A percentile compares a stretch with the other conserved stretches of the same genome.
Conservation (phyloP, 148 eudicot genomes). For the Rhododendron mucronatum region DNA sequence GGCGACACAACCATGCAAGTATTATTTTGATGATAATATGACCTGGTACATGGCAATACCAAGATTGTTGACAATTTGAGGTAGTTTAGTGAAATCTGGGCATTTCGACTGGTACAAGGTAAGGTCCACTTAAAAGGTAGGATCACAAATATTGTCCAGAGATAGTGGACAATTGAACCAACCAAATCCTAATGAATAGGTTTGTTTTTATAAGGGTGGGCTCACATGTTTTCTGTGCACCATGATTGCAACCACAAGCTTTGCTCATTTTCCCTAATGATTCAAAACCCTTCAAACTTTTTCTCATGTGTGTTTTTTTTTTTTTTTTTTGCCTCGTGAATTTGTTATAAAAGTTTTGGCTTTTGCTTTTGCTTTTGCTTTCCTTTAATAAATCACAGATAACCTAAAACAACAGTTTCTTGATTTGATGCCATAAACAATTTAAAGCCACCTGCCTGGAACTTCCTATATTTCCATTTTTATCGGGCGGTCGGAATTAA, state of each 20-base stretch:
- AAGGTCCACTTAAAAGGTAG: neutral
- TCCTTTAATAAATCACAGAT: neutral
- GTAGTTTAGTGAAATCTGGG: neutral
- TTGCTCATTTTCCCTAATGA: slow-evolving; percentile 16
- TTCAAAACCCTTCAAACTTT: neutral
- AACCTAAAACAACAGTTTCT: neutral
- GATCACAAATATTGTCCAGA: neutral
- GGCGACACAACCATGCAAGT: neutral
- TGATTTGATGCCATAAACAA: neutral
- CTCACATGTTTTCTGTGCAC: slow-evolving; percentile 1
- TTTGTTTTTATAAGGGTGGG: slow-evolving; percentile 1
- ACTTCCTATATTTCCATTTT: neutral
- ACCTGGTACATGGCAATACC: neutral
- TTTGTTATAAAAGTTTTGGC: neutral
- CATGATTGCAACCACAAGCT: slow-evolving; percentile 21
- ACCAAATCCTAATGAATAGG: neutral
- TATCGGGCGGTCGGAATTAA: neutral
- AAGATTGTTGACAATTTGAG: neutral
- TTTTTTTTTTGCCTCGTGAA: neutral
- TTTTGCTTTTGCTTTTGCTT: neutral
- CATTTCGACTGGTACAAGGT: neutral
- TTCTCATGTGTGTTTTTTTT: neutral
- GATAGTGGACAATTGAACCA: neutral
- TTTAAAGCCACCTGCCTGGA: neutral
- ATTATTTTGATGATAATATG: neutral